A percentile compares a stretch with the other conserved stretches of the same genome.
Evolutionary conservation across 129 eudicot genomes (phyloP).

Genomic region (Tagetes erecta): DNA sequence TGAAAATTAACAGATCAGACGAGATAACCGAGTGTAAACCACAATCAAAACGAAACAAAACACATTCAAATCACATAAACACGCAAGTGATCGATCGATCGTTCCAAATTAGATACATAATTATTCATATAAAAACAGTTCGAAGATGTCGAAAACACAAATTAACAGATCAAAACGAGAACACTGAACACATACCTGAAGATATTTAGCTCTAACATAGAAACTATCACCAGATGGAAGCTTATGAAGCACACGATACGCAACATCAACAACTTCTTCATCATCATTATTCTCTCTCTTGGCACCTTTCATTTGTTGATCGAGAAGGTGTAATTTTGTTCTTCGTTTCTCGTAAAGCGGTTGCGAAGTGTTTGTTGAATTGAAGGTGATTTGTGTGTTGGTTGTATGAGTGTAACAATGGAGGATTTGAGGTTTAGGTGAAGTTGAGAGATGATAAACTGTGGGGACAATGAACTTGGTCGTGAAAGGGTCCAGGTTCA

Average conservation of each 20-base stretch:
- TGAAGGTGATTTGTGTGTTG: not conserved
- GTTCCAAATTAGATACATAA: not conserved
- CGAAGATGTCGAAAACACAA: not conserved
- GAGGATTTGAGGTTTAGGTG: constrained; percentile 16
- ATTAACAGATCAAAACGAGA: not conserved
- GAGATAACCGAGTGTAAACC: too few relatives aligned
- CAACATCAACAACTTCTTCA: constrained; percentile 19
- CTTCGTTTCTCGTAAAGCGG: not conserved
- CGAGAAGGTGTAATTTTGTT: not conserved
- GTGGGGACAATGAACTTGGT: constrained; percentile 41
- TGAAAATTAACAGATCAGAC: too few relatives aligned
- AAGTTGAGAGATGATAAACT: constrained; percentile 17
- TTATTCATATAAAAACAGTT: not conserved
- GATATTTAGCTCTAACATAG: constrained; percentile 76
- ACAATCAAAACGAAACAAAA: too few relatives aligned
- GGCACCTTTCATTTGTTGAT: constrained; percentile 16
- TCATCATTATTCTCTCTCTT: constrained; percentile 2
- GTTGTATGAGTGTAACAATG: not conserved
- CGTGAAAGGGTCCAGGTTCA: constrained; percentile 28
- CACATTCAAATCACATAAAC: too few relatives aligned
- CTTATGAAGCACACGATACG: constrained; percentile 57
- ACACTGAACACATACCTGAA: constrained; percentile 42
- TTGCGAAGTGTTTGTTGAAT: not conserved
- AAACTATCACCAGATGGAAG: constrained; percentile 73
- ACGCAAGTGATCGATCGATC: too few relatives aligned